These are phyloP conservation scores for Sordariomycetes sp. DNA, from an alignment of 2,329 filamentous ascomycete species.

Conservation along the genomic window DNA sequence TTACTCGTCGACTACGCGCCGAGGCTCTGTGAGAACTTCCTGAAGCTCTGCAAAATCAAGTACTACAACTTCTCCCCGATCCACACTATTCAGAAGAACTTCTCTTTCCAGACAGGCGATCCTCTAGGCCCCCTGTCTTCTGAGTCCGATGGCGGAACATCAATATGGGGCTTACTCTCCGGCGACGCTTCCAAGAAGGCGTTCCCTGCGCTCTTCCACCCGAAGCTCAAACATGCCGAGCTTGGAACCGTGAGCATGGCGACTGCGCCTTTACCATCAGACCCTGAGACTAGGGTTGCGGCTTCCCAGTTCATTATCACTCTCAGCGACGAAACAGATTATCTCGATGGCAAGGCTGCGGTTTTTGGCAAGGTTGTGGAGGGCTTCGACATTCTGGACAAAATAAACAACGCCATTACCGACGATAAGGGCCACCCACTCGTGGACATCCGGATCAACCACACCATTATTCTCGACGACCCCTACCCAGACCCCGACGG, in stretches of 20 bases:
- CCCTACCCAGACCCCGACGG: constrained; percentile 74
- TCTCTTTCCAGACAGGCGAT: constrained; percentile 93
- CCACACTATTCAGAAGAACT: constrained; percentile 85
- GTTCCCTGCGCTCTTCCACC: constrained; percentile 73
- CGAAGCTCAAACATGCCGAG: constrained; percentile 78
- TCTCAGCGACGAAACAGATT: constrained; percentile 78
- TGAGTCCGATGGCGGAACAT: constrained; percentile 83
- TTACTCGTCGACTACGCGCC: constrained; percentile 80
- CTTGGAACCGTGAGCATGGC: constrained; percentile 95
- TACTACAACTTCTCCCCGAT: constrained; percentile 97
- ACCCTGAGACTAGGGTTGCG: constrained; percentile 71
- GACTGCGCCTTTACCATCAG: constrained; percentile 62
- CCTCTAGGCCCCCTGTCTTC: constrained; percentile 75
- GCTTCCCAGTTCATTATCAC: constrained; percentile 93
- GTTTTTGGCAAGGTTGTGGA: constrained; percentile 94
- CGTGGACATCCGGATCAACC: constrained; percentile 88
- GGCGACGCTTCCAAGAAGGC: constrained; percentile 54
- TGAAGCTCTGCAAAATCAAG: constrained; percentile 97
- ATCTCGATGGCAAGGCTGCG: constrained; percentile 82
- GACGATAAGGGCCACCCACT: constrained; percentile 78
- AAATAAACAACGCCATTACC: constrained; percentile 81
- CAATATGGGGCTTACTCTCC: constrained; percentile 78
- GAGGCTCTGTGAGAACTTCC: constrained; percentile 90
- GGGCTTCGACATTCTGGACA: constrained; percentile 86
- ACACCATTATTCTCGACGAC: constrained; percentile 85